phyloP scores from a whole-genome alignment of 305 asterid genomes.

The Striga hermonthica region DNA sequence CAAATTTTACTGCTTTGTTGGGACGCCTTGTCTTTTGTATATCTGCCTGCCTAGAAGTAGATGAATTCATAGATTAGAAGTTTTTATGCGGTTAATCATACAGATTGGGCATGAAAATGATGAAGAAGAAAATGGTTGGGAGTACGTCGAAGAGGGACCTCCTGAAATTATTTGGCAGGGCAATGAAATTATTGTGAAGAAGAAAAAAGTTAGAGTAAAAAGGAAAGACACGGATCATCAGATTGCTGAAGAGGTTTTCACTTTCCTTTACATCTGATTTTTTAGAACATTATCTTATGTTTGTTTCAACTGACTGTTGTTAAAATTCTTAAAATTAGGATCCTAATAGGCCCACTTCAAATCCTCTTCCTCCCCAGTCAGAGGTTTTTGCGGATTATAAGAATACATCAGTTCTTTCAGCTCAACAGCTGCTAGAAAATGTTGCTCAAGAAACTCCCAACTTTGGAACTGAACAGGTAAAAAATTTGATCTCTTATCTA shows the following conservation, averaged over 20 bases:
- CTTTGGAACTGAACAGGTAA: slow-evolving; percentile 96
- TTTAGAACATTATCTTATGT: slow-evolving; percentile 3
- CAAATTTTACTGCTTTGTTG: slow-evolving; percentile 16
- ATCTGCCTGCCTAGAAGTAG: slow-evolving; percentile 16
- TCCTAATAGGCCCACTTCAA: slow-evolving; percentile 81
- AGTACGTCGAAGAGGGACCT: slow-evolving; percentile 93
- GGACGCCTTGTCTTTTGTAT: neutral
- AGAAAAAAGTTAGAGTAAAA: slow-evolving; percentile 76
- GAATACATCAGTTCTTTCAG: slow-evolving; percentile 56
- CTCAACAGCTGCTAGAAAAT: slow-evolving; percentile 74
- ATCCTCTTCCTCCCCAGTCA: slow-evolving; percentile 94
- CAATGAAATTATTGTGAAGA: slow-evolving; percentile 92
- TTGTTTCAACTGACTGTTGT: slow-evolving; percentile 25
- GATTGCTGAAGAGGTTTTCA: slow-evolving; percentile 49
- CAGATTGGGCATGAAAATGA: slow-evolving; percentile 56
- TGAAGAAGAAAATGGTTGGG: slow-evolving; percentile 68
- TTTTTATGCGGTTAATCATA: slow-evolving; percentile 3
- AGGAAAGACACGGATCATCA: slow-evolving; percentile 47
- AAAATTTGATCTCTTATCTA: slow-evolving; percentile 22
- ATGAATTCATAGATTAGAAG: slow-evolving; percentile 13
- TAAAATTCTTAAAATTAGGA: slow-evolving; percentile 46
- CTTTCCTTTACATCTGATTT: slow-evolving; percentile 20
- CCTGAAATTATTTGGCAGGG: slow-evolving; percentile 98
- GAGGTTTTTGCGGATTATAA: slow-evolving; percentile 65
- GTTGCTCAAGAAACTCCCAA: slow-evolving; percentile 95